These are phyloP conservation scores for Plasmodium blacklocki DNA, from an alignment of 169 alveolate genomes.

Conservation along the genomic window DNA sequence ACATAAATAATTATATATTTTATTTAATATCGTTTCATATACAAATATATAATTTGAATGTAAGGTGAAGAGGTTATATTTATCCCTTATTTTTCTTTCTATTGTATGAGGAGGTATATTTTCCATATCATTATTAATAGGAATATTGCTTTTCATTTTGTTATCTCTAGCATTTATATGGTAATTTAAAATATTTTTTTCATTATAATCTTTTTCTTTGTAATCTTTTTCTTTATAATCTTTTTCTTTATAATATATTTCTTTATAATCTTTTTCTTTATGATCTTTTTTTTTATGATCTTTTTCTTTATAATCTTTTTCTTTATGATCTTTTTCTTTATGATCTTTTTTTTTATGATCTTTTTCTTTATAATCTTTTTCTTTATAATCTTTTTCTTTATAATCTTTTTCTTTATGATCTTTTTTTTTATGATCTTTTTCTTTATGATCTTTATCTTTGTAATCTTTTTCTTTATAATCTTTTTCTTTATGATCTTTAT, in stretches of 20 bases:
- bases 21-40: conserved; percentile 6
- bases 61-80: conserved; percentile 40
- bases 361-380: not conserved
- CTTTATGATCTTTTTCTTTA: not conserved
- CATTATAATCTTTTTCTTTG: not conserved
- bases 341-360: not conserved
- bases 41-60: conserved; percentile 21
- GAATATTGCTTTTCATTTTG: no score
- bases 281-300: not conserved
- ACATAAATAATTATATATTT: conserved; percentile 19
- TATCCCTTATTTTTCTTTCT: conserved; percentile 4
- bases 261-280: not conserved
- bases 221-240: not conserved
- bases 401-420: not conserved
- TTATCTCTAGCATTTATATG: no score
- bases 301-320: not conserved
- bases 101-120: not conserved
- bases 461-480: not conserved
- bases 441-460: not conserved
- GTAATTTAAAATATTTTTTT: not conserved
- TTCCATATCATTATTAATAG: no score
- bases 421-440: not conserved
- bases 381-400: not conserved
- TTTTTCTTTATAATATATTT: not conserved
- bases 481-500: not conserved